These are phyloP conservation scores for Penstemon davidsonii DNA, from an alignment of 257 asterid species.

Conservation along the genomic window DNA sequence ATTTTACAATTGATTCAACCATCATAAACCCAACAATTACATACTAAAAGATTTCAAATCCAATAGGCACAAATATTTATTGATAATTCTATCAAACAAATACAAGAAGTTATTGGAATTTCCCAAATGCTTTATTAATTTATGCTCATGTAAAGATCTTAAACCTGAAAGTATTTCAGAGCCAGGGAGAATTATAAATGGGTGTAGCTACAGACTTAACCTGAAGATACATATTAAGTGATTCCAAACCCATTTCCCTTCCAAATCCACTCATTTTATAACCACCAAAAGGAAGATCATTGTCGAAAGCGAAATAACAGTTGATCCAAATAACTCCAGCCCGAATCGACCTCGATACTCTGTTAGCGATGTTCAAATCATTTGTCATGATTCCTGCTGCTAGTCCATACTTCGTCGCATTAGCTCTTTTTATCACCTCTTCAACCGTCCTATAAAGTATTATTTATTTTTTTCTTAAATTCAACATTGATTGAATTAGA, in stretches of 20 bases:
- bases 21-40: too few relatives aligned
- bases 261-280: constrained; percentile 91
- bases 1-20: too few relatives aligned
- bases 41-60: too few relatives aligned
- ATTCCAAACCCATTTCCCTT: constrained; percentile 66
- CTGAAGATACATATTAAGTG: constrained; percentile 58
- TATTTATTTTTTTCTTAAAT: too few relatives aligned
- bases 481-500: neutral
- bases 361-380: constrained; percentile 72
- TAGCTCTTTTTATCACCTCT: constrained; percentile 80
- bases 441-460: constrained; percentile 53
- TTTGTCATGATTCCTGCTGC: constrained; percentile 90
- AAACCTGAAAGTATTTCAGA: constrained; percentile 4
- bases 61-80: neutral
- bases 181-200: constrained; percentile 79
- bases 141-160: too few relatives aligned
- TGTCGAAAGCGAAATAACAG: constrained; percentile 65
- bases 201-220: constrained; percentile 76
- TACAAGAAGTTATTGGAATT: neutral
- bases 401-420: constrained; percentile 64
- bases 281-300: constrained; percentile 69
- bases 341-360: constrained; percentile 70
- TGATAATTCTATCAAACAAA: too few relatives aligned
- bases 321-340: constrained; percentile 86
- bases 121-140: neutral